Evolutionary conservation across 768 basidiomycete species (phyloP), one percentile per base, ranked within the genome.

Genomic region (Amanita muscaria): DNA sequence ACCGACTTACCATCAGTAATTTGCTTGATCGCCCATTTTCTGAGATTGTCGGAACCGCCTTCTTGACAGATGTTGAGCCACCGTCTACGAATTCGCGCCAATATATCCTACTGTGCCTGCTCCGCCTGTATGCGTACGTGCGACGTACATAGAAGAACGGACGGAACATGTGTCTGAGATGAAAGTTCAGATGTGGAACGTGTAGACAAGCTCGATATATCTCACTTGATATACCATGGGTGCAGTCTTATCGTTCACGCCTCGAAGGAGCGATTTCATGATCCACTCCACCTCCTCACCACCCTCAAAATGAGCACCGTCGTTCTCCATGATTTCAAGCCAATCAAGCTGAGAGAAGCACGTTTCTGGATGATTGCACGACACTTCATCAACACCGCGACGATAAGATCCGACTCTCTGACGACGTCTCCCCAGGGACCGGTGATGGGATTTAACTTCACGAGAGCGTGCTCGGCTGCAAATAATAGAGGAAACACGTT

Each of bases 21-120:
- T 56, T 97, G 93, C 58, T 89, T 83, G 43, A 94, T 59, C 0
- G 85, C 80, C 89, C 90, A 96, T 3, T 72, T 73, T 39, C 94
- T 89, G n/a, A 98, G 69, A 3, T 64, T 57, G 40, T 84, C 81
- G 53, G 97, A 94, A 0, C 87, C 88, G n/a, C 78, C 76, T 41
- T 80, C 79, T 39, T 83, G 77, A 10, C 83, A 72, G 22, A 91
- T 75, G 10, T 67, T 72, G 35, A 83, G 56, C 90, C 89, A 96
- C 3, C 85, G 75, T 47, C 80, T 79, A 6, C 77, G 76, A 45
- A 97, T 74, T 75, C 87, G 92, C 33, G 67, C 65, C 0, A 88
- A 56, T 23, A 92, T 60, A 31, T 83, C 81, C 46, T 79, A 56
- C 1, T 74, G 74, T 3, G 85, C 72, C 48, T 80, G 73, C 56